Percentiles rank a stretch among this genome's conserved stretches.
phyloP scores from a whole-genome alignment of 192 early-diverging fungal species.

The Coemansia sp. region DNA sequence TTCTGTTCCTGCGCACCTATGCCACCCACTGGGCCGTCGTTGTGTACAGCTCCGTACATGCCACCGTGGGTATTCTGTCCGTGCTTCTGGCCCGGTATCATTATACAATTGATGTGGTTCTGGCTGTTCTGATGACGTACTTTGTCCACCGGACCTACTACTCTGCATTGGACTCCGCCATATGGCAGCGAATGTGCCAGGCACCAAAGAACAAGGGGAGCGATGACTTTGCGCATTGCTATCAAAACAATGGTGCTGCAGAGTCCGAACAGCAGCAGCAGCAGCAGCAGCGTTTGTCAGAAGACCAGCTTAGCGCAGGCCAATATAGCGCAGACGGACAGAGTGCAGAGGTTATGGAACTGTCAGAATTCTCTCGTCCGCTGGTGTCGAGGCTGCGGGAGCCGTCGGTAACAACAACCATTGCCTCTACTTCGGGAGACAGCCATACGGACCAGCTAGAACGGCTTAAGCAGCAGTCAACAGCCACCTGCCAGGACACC shows the following conservation, averaged over 20 bases:
- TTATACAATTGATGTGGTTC: slow-evolving; percentile 60
- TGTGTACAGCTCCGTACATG: slow-evolving; percentile 41
- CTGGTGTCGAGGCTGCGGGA: neutral
- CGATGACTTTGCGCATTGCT: no score
- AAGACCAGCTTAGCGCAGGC: neutral
- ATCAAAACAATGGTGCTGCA: neutral
- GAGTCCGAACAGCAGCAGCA: neutral
- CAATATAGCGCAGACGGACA: neutral
- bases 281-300: neutral
- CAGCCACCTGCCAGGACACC: neutral
- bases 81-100: slow-evolving; percentile 58
- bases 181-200: slow-evolving; percentile 4
- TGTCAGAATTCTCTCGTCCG: neutral
- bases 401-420: neutral
- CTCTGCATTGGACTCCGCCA: slow-evolving; percentile 37
- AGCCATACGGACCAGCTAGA: neutral
- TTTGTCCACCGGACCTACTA: slow-evolving; percentile 61
- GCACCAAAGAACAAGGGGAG: no score
- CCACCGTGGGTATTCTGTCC: slow-evolving; percentile 46
- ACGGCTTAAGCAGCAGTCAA: neutral
- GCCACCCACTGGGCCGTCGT: slow-evolving; percentile 50
- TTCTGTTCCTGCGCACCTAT: slow-evolving; percentile 57
- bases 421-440: neutral
- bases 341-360: neutral
- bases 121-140: slow-evolving; percentile 59